These are phyloP conservation scores for Nematodospora anomalae DNA, from an alignment of 1,139 yeast genomes.

Conservation along the genomic window DNA sequence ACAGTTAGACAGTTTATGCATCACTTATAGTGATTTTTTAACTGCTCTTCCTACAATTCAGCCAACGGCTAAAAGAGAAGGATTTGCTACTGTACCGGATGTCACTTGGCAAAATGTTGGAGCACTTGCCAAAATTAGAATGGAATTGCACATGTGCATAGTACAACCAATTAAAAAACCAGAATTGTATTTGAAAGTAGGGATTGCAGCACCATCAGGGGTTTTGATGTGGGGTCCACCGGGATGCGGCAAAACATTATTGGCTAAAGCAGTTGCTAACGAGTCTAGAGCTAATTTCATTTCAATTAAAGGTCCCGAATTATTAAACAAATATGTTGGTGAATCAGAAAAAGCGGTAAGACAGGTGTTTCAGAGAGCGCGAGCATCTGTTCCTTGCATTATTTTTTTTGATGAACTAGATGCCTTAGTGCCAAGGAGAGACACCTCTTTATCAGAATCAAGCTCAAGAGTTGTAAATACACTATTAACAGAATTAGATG, in stretches of 20 bases:
- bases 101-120: conserved; percentile 97
- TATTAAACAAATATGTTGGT: conserved; percentile 92
- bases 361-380: conserved; percentile 90
- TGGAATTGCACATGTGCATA: conserved; percentile 94
- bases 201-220: conserved; percentile 96
- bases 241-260: conserved; percentile 94
- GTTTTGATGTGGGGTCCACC: conserved; percentile 99
- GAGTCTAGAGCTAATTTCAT: conserved; percentile 95
- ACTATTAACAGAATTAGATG: conserved; percentile 88
- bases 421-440: conserved; percentile 94
- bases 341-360: conserved; percentile 94
- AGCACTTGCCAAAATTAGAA: conserved; percentile 74
- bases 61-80: conserved; percentile 97
- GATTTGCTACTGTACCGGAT: conserved; percentile 98
- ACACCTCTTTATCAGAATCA: conserved; percentile 81
- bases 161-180: conserved; percentile 96
- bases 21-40: conserved; percentile 76
- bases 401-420: conserved; percentile 95
- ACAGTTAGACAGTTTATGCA: conserved; percentile 73
- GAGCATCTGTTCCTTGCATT: conserved; percentile 94
- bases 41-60: conserved; percentile 89
- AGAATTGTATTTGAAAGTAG: conserved; percentile 83
- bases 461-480: conserved; percentile 95
- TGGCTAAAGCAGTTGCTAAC: conserved; percentile 97
- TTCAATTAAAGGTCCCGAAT: conserved; percentile 92